Evolutionary conservation across 768 basidiomycete species (phyloP).

Genomic region (Termitomyces sp.): DNA sequence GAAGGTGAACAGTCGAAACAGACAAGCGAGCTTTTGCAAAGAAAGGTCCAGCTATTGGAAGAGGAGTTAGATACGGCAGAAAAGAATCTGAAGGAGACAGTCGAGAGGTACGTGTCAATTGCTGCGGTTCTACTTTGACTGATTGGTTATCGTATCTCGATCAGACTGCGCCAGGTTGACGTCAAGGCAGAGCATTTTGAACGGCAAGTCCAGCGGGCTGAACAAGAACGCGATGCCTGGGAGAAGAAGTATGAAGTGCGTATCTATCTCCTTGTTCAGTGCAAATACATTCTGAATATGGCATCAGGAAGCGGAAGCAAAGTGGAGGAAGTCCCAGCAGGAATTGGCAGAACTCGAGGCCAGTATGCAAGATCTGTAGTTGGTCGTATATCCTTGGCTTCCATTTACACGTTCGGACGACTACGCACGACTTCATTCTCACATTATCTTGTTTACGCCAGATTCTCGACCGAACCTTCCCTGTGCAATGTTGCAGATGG

Average conservation of each 20-base stretch:
- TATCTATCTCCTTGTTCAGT: constrained; percentile 1
- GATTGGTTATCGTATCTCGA: constrained; percentile 12
- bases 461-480: constrained; percentile 1
- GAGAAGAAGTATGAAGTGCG: constrained; percentile 93
- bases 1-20: constrained; percentile 69
- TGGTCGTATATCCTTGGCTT: not conserved
- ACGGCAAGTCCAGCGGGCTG: constrained; percentile 77
- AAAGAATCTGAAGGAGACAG: constrained; percentile 94
- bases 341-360: constrained; percentile 82
- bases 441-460: constrained; percentile 10
- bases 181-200: constrained; percentile 99
- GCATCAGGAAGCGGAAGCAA: constrained; percentile 61
- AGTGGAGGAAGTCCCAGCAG: constrained; percentile 66
- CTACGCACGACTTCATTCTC: not conserved
- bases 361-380: constrained; percentile 68
- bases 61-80: constrained; percentile 95
- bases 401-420: not conserved
- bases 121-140: not conserved
- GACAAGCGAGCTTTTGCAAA: constrained; percentile 62
- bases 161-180: constrained; percentile 90
- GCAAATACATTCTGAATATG: constrained; percentile 2
- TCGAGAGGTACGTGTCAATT: constrained; percentile 75
- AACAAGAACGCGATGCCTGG: constrained; percentile 89
- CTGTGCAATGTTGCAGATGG: not conserved
- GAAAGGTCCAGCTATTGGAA: constrained; percentile 90